These are phyloP conservation scores for Sutorius eximius DNA, from an alignment of 1,284 basidiomycete species.

Conservation along the genomic window DNA sequence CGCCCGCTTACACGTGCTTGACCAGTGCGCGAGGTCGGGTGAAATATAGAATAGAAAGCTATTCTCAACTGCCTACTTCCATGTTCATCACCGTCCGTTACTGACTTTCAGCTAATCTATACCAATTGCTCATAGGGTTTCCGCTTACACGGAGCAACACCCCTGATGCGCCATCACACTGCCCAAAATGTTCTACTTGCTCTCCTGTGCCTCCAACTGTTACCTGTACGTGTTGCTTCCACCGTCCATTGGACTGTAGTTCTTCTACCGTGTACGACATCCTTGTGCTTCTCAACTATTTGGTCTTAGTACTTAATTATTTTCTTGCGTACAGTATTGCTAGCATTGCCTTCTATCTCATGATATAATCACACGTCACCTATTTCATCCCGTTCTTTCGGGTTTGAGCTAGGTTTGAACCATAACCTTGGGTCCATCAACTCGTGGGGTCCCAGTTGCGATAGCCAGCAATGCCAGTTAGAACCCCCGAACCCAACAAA, in stretches of 20 bases:
- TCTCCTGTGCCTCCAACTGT: not conserved
- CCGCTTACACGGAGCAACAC: slow-evolving; percentile 1
- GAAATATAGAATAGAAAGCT: slow-evolving; percentile 17
- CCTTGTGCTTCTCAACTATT: slow-evolving; percentile 3
- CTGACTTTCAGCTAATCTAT: slow-evolving; percentile 4
- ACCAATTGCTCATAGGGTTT: slow-evolving; percentile 4
- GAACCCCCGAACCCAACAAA: not conserved
- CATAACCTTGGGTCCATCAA: not conserved
- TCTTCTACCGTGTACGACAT: slow-evolving; percentile 18
- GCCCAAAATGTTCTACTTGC: not conserved
- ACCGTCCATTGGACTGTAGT: slow-evolving; percentile 6
- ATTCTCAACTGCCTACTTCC: not conserved
- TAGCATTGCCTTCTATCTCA: slow-evolving; percentile 6
- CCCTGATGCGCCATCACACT: not conserved
- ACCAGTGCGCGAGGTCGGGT: not conserved
- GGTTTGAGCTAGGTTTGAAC: not conserved
- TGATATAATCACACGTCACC: slow-evolving; percentile 6
- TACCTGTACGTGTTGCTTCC: not conserved
- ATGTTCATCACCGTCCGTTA: not conserved
- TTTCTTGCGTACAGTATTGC: slow-evolving; percentile 19
- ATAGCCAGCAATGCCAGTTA: too few relatives aligned
- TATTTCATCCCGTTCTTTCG: not conserved
- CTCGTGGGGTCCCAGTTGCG: not conserved
- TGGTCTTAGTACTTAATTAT: slow-evolving; percentile 19
- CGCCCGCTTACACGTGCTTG: not conserved